A percentile compares a stretch with the other conserved stretches of the same genome.
Conservation (phyloP, 78 protist genomes). For the Pigoraptor vietnamica region DNA sequence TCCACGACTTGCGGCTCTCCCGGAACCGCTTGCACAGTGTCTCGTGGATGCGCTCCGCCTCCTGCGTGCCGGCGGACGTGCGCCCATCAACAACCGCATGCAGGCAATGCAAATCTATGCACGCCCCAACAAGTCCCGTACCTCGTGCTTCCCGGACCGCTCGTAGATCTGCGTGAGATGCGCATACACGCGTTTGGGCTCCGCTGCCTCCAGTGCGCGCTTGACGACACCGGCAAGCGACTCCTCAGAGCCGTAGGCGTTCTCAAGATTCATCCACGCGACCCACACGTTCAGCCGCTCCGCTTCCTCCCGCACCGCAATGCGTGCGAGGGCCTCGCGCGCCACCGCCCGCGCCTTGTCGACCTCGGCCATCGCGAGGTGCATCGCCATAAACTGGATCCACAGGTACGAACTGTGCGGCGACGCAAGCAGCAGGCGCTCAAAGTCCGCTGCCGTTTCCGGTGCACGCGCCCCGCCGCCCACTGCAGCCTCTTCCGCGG, state of each 20-base stretch:
- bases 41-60: constrained; percentile 37
- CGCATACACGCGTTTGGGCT: constrained; percentile 45
- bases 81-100: neutral
- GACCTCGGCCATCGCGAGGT: constrained; percentile 53
- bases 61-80: neutral
- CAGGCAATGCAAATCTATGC: neutral
- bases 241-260: constrained; percentile 62
- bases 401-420: constrained; percentile 83
- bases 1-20: constrained; percentile 55
- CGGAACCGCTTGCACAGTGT: constrained; percentile 49
- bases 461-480: constrained; percentile 14
- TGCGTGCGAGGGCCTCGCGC: constrained; percentile 76
- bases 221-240: constrained; percentile 34
- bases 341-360: constrained; percentile 82
- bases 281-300: constrained; percentile 90
- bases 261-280: constrained; percentile 87
- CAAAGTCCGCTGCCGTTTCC: constrained; percentile 80
- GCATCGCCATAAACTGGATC: constrained; percentile 87
- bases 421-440: constrained; percentile 73
- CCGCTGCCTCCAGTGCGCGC: constrained; percentile 50
- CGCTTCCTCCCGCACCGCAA: constrained; percentile 29
- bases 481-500: neutral
- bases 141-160: constrained; percentile 4
- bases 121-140: neutral
- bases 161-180: constrained; percentile 38